A percentile compares a stretch with the other conserved stretches of the same genome.
Evolutionary conservation across 495 filamentous ascomycete genomes (phyloP).

Genomic region (Aspergillus haitiensis): DNA sequence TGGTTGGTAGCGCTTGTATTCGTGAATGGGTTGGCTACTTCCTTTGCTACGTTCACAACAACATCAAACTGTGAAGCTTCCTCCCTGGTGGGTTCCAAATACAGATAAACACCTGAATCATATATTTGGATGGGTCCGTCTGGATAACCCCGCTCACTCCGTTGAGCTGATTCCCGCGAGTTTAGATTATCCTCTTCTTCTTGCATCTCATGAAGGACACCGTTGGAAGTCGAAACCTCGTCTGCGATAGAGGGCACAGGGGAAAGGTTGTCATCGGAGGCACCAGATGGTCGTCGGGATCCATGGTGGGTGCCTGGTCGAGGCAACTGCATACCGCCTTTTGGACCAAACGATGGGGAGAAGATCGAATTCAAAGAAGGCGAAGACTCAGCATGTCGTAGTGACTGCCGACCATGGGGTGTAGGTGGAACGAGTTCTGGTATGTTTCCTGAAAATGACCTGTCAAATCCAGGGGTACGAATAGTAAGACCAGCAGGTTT

Average conservation of each 20-base stretch:
- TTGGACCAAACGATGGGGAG: conserved; percentile 59
- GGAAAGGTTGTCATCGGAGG: conserved; percentile 31
- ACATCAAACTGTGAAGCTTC: conserved; percentile 88
- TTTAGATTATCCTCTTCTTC: conserved; percentile 82
- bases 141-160: conserved; percentile 77
- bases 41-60: conserved; percentile 91
- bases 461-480: conserved; percentile 57
- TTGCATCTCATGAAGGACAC: conserved; percentile 44
- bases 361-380: conserved; percentile 60
- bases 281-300: conserved; percentile 25
- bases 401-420: conserved; percentile 38
- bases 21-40: conserved; percentile 85
- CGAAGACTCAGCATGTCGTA: conserved; percentile 70
- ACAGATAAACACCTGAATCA: conserved; percentile 87
- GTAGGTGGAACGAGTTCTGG: conserved; percentile 51
- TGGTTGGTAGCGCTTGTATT: conserved; percentile 34
- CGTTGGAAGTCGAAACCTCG: conserved; percentile 27
- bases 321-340: conserved; percentile 65
- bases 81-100: conserved; percentile 82
- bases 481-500: conserved; percentile 78
- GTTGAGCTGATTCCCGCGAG: conserved; percentile 64
- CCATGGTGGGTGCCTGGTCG: conserved; percentile 45
- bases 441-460: conserved; percentile 37
- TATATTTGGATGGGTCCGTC: conserved; percentile 91
- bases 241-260: conserved; percentile 30